Conservation (phyloP, 164 flowering plant species). For the Vitis riparia region DNA sequence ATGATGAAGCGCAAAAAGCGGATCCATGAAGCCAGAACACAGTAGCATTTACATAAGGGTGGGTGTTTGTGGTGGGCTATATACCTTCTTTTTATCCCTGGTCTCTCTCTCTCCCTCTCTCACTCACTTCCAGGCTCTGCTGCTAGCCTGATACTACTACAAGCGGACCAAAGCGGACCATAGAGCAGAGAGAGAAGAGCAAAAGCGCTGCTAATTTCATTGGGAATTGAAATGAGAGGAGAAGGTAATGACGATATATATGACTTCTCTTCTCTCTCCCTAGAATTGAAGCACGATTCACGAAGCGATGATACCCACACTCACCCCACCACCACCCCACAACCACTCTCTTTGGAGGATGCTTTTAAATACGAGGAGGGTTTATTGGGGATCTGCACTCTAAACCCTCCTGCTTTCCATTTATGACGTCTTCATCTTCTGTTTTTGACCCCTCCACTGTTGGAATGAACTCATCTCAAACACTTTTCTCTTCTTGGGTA, state of each 20-base stretch:
- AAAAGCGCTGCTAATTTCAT: constrained; percentile 9
- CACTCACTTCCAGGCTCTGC: constrained; percentile 31
- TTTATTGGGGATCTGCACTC: constrained; percentile 9
- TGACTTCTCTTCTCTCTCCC: constrained; percentile 19
- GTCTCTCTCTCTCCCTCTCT: constrained; percentile 1
- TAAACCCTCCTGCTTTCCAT: neutral
- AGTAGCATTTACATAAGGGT: constrained; percentile 2
- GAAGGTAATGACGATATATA: constrained; percentile 19
- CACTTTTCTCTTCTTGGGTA: no score
- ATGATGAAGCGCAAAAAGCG: constrained; percentile 36
- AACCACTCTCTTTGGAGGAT: neutral
- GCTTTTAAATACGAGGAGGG: constrained; percentile 2
- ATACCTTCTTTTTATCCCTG: neutral
- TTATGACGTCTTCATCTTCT: constrained; percentile 10
- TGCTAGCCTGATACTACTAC: neutral
- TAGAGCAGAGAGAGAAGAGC: neutral
- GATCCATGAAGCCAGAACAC: constrained; percentile 34
- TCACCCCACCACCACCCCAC: neutral
- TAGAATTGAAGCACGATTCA: constrained; percentile 5
- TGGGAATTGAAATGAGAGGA: constrained; percentile 28
- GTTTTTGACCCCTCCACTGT: neutral
- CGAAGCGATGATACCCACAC: constrained; percentile 8
- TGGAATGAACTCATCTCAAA: no score
- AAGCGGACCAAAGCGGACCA: no score
- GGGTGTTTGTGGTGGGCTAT: neutral